Base-by-base conservation (phyloP, 805 yeast species). In the Schwanniomyces occidentalis region DNA sequence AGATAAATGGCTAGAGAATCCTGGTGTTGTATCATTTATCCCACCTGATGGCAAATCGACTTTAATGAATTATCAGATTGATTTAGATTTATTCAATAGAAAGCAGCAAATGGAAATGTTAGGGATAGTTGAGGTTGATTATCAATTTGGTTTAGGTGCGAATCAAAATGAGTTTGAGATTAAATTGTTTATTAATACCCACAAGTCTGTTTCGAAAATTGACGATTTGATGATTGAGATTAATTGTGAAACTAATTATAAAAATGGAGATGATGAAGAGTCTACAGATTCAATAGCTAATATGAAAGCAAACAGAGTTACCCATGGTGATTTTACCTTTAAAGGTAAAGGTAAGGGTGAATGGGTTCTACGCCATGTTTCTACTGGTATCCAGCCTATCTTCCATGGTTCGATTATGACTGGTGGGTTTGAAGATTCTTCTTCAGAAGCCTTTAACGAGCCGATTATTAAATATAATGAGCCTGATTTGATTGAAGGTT, bases 31-130 rank as follows among this genome's bases (percentile, higher is more conserved):
- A 20, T 67, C 78, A 12, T 87, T 91, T 50, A 71, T 85, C 13
- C 99, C 98, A 4, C 95, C 98, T 0, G 96, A 91, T 58, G 97
- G 95, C 5, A 72, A 65, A 39, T 76, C 78, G 25, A 65, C 71
- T 3, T 53, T 90, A 15, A 74, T 82, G 72, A 58, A 75, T 7
- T 90, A 90, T 57, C 67, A 73, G 5, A 56, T 85, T 19, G 85
- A 84, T 44, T 49, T 82, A 22, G 58, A 58, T 30, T 34, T 32
- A 20, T 42, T 27, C 24, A 20, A 30, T 16, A 40, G 30, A n/a
- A 40, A 32, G 17, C 38, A 43, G 18, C 43, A 38, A 40, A 29
- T 33, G 41, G 28, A 45, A 37, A 45, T 67, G 52, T 51, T 68
- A n/a, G 85, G 85, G 0, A 49, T 76, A n/a, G 69, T 83, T 7